Evolutionary conservation across 768 basidiomycete species (phyloP), one percentile per base, ranked within the genome.

Genomic region (Brasilioporus rufonigricans): DNA sequence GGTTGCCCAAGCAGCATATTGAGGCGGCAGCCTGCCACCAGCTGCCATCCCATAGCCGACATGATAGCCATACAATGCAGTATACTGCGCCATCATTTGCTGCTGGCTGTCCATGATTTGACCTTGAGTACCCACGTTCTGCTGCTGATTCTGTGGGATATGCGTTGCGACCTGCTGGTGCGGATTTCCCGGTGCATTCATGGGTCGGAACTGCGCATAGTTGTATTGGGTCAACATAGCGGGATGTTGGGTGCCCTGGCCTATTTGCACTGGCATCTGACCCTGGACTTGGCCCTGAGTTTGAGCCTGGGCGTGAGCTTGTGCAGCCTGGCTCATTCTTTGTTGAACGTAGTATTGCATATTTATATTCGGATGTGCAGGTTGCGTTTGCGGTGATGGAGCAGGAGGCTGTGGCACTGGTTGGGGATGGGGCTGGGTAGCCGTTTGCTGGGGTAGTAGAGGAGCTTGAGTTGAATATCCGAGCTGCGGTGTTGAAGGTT

Each of bases 181-280:
- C 14, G 69, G 53, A 29, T 62, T 67, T 9, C 68, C 57, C 36
- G 64, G 69, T 26, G 60, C 50, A 31, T 66, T 64, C 50, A 71
- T 45, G 1, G 73, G 64, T 23, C 76, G 72, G 50, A 71, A 58
- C 21, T 73, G 75, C 5, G 72, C 41, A 7, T 72, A 70, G 44
- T 63, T 75, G 55, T 75, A 76, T 54, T 71, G 69, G 47, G 31
- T 56, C 13, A 57, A 26, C 40, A 73, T 59, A 46, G 50, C 29
- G 0, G 65, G 53, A 57, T 70, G 72, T 44, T 65, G 70, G 29
- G 61, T 18, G 14, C 51, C 50, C 50, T 70, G 71, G 24, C 33
- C 21, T 50, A 69, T 60, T 45, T 68, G 70, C 21, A 46, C 27
- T 18, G 64, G 55, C 40, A 72, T 31, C 19, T 68, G 63, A 59